Conservation (phyloP, 2,329 filamentous ascomycete genomes). For the Colletotrichum spinosum region DNA sequence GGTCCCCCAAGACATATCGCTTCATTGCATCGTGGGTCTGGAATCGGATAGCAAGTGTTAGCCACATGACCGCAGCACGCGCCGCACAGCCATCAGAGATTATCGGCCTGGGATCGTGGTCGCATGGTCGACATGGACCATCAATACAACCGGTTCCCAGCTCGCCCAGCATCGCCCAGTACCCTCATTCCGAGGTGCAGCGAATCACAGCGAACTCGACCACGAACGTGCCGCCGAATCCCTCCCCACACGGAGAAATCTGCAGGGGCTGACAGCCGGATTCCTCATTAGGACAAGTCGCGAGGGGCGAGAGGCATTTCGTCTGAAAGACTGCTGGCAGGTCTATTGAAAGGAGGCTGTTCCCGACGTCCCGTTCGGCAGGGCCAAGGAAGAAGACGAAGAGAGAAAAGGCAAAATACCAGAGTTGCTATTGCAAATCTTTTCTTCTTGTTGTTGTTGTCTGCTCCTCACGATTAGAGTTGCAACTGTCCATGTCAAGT, state of each 20-base stretch:
- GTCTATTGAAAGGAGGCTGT: constrained; percentile 35
- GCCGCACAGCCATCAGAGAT: constrained; percentile 14
- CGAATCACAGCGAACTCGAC: constrained; percentile 28
- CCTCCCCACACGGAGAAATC: constrained; percentile 37
- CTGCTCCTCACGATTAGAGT: constrained; percentile 9
- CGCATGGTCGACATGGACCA: constrained; percentile 21
- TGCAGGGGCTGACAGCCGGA: constrained; percentile 35
- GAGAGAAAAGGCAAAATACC: constrained; percentile 12
- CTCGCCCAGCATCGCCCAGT: constrained; percentile 6
- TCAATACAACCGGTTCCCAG: constrained; percentile 32
- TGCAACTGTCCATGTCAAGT: not conserved
- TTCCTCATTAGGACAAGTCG: constrained; percentile 28
- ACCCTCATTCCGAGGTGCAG: constrained; percentile 1
- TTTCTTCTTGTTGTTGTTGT: not conserved
- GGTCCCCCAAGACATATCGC: constrained; percentile 9
- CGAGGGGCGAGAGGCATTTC: constrained; percentile 1
- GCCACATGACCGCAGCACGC: constrained; percentile 6
- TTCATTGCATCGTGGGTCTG: not conserved
- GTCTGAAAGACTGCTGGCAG: not conserved
- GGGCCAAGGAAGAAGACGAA: constrained; percentile 6
- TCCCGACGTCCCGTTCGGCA: constrained; percentile 29
- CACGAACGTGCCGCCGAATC: constrained; percentile 15
- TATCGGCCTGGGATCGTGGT: constrained; percentile 23
- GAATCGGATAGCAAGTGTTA: constrained; percentile 19
- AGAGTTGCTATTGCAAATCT: constrained; percentile 11